phyloP scores from a whole-genome alignment of 306 rosid species.

The Quercus cerris region DNA sequence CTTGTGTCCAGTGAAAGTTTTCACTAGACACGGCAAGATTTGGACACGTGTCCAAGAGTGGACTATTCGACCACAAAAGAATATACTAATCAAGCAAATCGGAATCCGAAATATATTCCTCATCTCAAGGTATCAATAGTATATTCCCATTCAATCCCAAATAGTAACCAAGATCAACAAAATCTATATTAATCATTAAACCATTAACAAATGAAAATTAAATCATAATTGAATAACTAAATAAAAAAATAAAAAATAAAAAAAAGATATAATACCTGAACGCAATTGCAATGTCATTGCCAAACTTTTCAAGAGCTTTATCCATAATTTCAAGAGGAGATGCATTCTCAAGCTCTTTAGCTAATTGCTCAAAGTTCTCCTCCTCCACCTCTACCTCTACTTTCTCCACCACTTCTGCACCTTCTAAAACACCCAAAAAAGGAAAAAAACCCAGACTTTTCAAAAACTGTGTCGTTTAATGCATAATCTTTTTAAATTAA shows the following conservation, averaged over 20 bases:
- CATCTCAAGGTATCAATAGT: too few relatives aligned
- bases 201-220: not conserved
- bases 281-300: slow-evolving; percentile 78
- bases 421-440: not conserved
- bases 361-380: slow-evolving; percentile 45
- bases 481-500: too few relatives aligned
- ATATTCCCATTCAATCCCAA: too few relatives aligned
- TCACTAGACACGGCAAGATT: too few relatives aligned
- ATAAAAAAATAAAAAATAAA: accelerated
- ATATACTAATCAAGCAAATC: too few relatives aligned
- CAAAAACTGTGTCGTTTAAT: too few relatives aligned
- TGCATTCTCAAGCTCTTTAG: slow-evolving; percentile 54
- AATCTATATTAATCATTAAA: not conserved
- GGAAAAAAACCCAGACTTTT: not conserved
- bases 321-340: slow-evolving; percentile 83
- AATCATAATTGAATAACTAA: not conserved
- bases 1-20: too few relatives aligned
- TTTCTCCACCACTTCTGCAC: slow-evolving; percentile 60
- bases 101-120: too few relatives aligned
- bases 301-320: slow-evolving; percentile 69
- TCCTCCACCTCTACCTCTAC: slow-evolving; percentile 43
- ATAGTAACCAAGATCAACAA: too few relatives aligned
- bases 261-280: slow-evolving; percentile 53
- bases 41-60: too few relatives aligned
- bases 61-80: too few relatives aligned